Evolutionary conservation across 305 asterid species (phyloP).

Genomic region (Striga hermonthica): DNA sequence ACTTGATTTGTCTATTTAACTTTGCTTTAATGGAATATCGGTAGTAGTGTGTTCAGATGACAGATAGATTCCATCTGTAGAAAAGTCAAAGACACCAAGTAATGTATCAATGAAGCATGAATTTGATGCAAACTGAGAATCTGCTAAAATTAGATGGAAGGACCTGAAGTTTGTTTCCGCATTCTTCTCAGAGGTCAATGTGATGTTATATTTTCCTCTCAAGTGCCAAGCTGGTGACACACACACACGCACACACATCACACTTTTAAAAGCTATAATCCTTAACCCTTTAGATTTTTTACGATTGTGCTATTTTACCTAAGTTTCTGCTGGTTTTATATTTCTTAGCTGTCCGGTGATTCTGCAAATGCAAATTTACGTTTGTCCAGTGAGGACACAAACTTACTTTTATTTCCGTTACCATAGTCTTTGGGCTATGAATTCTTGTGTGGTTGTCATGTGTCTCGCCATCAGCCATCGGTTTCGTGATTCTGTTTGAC

Average conservation of each 20-base stretch:
- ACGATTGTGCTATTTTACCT: neutral
- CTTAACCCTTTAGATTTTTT: slow-evolving; percentile 12
- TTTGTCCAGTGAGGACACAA: slow-evolving; percentile 12
- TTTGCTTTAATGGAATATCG: neutral
- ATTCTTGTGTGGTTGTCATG: slow-evolving; percentile 17
- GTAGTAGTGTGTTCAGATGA: neutral
- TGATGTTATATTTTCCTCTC: neutral
- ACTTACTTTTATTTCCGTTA: neutral
- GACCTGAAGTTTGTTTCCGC: neutral
- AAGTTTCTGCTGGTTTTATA: neutral
- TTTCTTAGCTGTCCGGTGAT: slow-evolving; percentile 18
- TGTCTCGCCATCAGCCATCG: neutral
- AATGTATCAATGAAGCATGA: slow-evolving; percentile 15
- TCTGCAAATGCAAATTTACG: slow-evolving; percentile 10
- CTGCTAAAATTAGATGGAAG: slow-evolving; percentile 4
- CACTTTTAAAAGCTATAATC: neutral
- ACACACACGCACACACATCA: too few relatives aligned
- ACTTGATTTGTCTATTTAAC: neutral
- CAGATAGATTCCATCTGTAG: neutral
- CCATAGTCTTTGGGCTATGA: slow-evolving; percentile 7
- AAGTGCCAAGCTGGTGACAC: neutral
- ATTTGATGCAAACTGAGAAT: slow-evolving; percentile 18
- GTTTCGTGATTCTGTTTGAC: slow-evolving; percentile 24
- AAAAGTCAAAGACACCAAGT: neutral
- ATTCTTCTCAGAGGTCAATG: neutral